Conservation (phyloP, 202 grass and related monocot species). For the Sporobolus alterniflorus region DNA sequence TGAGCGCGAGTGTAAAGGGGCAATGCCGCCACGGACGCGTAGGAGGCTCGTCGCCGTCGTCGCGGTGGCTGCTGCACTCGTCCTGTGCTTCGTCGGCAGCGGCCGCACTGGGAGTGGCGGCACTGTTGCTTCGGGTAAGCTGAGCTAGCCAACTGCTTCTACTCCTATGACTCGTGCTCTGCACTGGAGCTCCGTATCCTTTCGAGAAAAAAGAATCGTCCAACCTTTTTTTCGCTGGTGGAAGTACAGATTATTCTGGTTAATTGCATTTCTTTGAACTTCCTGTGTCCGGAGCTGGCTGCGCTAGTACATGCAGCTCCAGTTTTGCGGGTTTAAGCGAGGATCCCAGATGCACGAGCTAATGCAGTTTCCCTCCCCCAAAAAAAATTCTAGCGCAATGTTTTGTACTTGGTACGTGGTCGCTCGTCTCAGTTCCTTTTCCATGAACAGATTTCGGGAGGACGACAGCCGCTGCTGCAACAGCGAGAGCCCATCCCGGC, state of each 20-base stretch:
- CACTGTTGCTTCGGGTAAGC: slow-evolving; percentile 38
- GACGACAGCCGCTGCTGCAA: neutral
- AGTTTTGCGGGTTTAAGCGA: neutral
- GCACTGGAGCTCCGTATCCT: neutral
- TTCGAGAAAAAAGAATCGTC: neutral
- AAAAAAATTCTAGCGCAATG: neutral
- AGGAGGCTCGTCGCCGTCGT: neutral
- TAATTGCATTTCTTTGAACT: neutral
- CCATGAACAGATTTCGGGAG: slow-evolving; percentile 34
- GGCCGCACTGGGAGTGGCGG: neutral
- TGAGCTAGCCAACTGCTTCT: neutral
- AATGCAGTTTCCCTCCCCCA: neutral
- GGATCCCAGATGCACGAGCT: neutral
- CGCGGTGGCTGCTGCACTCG: neutral
- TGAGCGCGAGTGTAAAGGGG: neutral
- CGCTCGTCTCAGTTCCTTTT: slow-evolving; percentile 13
- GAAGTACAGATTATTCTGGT: neutral
- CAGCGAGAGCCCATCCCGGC: slow-evolving; percentile 13
- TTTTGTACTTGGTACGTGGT: neutral
- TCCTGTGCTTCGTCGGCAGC: slow-evolving; percentile 14
- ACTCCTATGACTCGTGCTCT: neutral
- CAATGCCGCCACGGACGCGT: slow-evolving; percentile 17
- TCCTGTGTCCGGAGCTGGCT: neutral
- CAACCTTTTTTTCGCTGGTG: neutral
- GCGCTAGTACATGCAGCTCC: neutral